Evolutionary conservation across 108 stramenopile species (phyloP).

Genomic region (Nitzschia palea): DNA sequence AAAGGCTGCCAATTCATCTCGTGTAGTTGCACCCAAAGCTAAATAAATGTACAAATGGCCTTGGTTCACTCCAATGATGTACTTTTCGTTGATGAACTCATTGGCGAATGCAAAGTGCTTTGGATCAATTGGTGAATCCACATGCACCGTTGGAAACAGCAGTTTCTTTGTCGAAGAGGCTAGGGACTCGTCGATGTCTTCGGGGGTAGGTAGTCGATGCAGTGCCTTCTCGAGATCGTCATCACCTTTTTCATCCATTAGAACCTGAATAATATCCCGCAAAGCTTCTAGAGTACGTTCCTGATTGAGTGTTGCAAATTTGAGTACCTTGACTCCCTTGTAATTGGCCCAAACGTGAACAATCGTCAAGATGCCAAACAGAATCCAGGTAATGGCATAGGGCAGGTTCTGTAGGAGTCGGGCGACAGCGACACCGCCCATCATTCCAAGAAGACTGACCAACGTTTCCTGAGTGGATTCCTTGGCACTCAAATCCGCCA

Average conservation of each 20-base stretch:
- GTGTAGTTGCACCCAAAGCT: slow-evolving; percentile 38
- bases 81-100: slow-evolving; percentile 7
- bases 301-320: slow-evolving; percentile 80
- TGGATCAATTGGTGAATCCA: slow-evolving; percentile 1
- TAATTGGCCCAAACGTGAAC: slow-evolving; percentile 95
- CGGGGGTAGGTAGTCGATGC: slow-evolving; percentile 7
- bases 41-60: slow-evolving; percentile 47
- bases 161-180: slow-evolving; percentile 25
- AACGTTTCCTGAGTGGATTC: slow-evolving; percentile 95
- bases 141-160: slow-evolving; percentile 22
- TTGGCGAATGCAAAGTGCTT: slow-evolving; percentile 4
- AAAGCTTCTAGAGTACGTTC: slow-evolving; percentile 39
- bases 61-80: slow-evolving; percentile 13
- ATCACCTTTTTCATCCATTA: not conserved
- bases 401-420: slow-evolving; percentile 35
- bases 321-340: slow-evolving; percentile 73
- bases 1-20: slow-evolving; percentile 65
- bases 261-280: slow-evolving; percentile 4
- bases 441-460: slow-evolving; percentile 92
- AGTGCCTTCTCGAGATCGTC: slow-evolving; percentile 13
- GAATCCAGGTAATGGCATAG: slow-evolving; percentile 55
- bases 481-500: slow-evolving; percentile 93
- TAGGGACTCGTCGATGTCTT: slow-evolving; percentile 36
- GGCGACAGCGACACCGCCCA: slow-evolving; percentile 66
- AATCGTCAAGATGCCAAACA: slow-evolving; percentile 78